phyloP scores from a whole-genome alignment of 192 early-diverging fungal species.

The Coemansia reversa region DNA sequence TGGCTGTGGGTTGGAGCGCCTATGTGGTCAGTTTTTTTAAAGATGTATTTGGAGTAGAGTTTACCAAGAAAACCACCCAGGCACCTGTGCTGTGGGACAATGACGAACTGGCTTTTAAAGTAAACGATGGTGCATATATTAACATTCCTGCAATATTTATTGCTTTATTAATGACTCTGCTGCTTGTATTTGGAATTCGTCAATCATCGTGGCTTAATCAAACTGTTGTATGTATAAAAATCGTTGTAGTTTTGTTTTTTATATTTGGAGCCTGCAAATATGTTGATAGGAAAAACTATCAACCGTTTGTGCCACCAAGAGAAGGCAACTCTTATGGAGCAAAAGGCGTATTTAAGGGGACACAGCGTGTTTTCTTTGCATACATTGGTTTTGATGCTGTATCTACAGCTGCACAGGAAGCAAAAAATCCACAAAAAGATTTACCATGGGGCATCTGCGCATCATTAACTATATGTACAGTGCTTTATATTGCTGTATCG shows the following conservation, averaged over 20 bases:
- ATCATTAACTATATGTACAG: slow-evolving; percentile 74
- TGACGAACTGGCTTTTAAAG: slow-evolving; percentile 26
- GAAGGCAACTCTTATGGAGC: slow-evolving; percentile 63
- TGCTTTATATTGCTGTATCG: slow-evolving; percentile 73
- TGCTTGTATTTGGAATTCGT: slow-evolving; percentile 72
- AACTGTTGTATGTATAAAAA: slow-evolving; percentile 69
- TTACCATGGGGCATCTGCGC: slow-evolving; percentile 85
- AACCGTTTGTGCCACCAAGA: slow-evolving; percentile 74
- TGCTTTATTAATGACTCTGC: slow-evolving; percentile 59
- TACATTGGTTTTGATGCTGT: slow-evolving; percentile 91
- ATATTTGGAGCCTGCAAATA: slow-evolving; percentile 73
- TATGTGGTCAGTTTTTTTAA: slow-evolving; percentile 73
- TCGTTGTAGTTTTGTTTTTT: slow-evolving; percentile 72
- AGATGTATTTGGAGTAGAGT: slow-evolving; percentile 59
- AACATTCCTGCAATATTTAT: slow-evolving; percentile 77
- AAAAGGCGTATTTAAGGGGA: slow-evolving; percentile 67
- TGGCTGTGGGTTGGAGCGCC: slow-evolving; percentile 79
- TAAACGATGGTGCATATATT: slow-evolving; percentile 58
- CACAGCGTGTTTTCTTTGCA: slow-evolving; percentile 73
- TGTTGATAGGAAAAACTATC: slow-evolving; percentile 70
- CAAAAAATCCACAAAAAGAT: slow-evolving; percentile 73
- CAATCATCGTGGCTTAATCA: slow-evolving; percentile 75
- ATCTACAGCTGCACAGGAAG: slow-evolving; percentile 82
- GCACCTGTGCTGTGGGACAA: slow-evolving; percentile 73
- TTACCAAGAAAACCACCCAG: slow-evolving; percentile 60